Evolutionary conservation across 2,329 filamentous ascomycete genomes (phyloP), one percentile per base, ranked within the genome.

Genomic region (Gremmenia infestans): DNA sequence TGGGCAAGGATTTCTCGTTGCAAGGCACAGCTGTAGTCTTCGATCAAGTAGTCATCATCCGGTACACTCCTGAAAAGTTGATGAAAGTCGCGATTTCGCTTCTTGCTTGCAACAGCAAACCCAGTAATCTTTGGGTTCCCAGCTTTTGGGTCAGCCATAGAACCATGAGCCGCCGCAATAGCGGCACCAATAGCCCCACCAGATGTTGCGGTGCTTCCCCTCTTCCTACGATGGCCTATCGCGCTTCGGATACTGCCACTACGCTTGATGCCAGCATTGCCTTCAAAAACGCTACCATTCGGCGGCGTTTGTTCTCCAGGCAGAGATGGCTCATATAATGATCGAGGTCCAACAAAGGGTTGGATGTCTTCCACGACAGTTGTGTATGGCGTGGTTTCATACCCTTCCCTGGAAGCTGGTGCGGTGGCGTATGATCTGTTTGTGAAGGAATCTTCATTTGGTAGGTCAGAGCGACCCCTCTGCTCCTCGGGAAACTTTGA

Each of bases 21-120:
- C 57, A 99, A 73, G 4, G 94, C 94, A 70, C 94, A 97, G 71
- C 94, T 97, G 72, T 97, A 99, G 71, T 99, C 94, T 70, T 99
- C 94, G 62, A 99, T 97, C 25, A 99, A 80, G 69, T 96, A 97
- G 72, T 99, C 94, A 67, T 99, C 94, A 63, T 97, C 93, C 1
- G 95, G 94, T 0, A 99, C 94, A 70, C 92, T 97, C 72, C 94
- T 89, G 78, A 99, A 99, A 2, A 96, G 76, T 57, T 82, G 82
- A 71, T 99, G 94, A 67, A 97, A 99, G 68, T 97, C 94, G 49
- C 91, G 85, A 73, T 99, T 99, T 55, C 95, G 85, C 75, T 94
- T 97, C 72, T 95, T 96, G 70, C 89, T 95, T 49, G 94, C 94
- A 61, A 97, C 91, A 50, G 94, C 93, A 70, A 99, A 99, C 0